Evolutionary conservation across 805 yeast genomes (phyloP), one percentile per base, ranked within the genome.

Genomic region (Priceomyces haplophilus): DNA sequence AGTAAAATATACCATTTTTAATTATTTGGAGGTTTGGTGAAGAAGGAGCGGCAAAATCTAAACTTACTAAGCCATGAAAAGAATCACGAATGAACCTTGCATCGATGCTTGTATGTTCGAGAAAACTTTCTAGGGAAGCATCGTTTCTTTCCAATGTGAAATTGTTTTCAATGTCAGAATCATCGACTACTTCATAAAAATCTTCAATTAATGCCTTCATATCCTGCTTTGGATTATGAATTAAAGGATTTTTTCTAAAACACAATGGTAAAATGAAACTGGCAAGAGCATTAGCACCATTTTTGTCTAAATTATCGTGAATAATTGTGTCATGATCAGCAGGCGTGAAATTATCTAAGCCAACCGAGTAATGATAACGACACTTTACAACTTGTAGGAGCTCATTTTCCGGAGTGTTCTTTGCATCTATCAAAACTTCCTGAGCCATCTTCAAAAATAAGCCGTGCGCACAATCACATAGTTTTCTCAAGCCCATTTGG

Each of bases 321-420:
- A 47, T 43, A n/a, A 60, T 62, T 31, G 73, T 59, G 31, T 59
- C 72, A 54, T 91, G 98, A 47, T 88, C 85, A 32, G 69, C 75
- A 0, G 93, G 88, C 2, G 70, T 69, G 47, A 79, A 80, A 13
- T 71, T 69, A 11, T 83, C 88, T 8, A 79, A 69, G 1, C 82
- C 67, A 3, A 89, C 66, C 2, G 69, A 63, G 39, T 87, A 72
- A 35, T 88, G 95, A 53, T 83, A 88, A 7, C 85, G 74, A 58
- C 99, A 93, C 48, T 80, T 73, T 17, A 93, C 62, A 25, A 88
- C 73, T 54, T 91, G 98, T 7, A 88, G 73, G 37, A 91, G 59
- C 35, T 88, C 93, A 7, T 72, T 69, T 36, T 85, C 90, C 4
- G 55, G 50, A 2, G 85, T 73, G 3, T 72, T 73, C 16, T 46